Evolutionary conservation across 805 yeast species (phyloP), one percentile per base, ranked within the genome.

Genomic region (Geotrichum ghanense): DNA sequence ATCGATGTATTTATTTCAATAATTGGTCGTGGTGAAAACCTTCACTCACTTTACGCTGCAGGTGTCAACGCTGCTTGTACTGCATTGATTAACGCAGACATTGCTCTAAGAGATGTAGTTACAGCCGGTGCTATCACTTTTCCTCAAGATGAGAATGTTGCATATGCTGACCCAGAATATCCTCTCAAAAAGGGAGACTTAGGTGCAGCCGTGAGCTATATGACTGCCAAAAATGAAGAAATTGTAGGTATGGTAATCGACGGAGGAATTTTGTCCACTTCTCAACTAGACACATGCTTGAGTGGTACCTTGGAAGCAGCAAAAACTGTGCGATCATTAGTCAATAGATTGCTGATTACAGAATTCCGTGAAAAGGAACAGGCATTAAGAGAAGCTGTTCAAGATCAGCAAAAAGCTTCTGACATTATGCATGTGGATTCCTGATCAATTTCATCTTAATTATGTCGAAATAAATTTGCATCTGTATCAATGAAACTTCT

Each of bases 61-160:
- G 66, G 80, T 2, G 70, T 76, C n/a, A 80, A 79, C 52, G 73
- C 79, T 34, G 72, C 84, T 0, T 76, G 83, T 2, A 60, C 87
- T 44, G 95, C 96, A 0, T 62, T 92, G 48, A 79, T 84, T 0
- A 92, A 92, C 62, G 81, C 96, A 0, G 88, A 88, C 5, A 78
- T 90, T 22, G 94, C 89, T 55, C 60, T 87, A 23, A 70, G 75
- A 47, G 95, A 89, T 57, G 67, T 88, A 50, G 89, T 88, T 1
- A 75, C 87, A 5, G 65, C 68, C 14, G 64, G 59, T 2, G 44
- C 61, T 3, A 63, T 57, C 1, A 22, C 45, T 27, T 16, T 49
- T 4, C 39, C 19, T 7, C 21, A 43, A 10, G 39, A 39, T 20
- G 31, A 34, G 7, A 23, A 22, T 22, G 24, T 10, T 21, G 45